Conservation (phyloP, 2,329 filamentous ascomycete genomes). For the Aspergillus viridinutans region DNA sequence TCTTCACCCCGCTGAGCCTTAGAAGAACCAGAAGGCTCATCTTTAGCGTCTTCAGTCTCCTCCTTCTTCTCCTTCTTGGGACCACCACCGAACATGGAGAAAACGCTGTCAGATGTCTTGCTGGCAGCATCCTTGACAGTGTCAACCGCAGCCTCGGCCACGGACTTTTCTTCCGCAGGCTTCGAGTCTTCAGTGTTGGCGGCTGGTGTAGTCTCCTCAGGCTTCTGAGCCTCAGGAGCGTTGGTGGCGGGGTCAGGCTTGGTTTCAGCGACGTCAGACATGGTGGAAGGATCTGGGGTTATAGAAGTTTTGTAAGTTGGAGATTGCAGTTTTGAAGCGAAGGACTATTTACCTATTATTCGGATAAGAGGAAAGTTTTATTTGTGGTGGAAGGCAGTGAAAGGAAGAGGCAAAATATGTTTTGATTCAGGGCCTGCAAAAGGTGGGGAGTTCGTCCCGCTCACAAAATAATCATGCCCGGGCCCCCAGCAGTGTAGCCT, state of each 20-base stretch:
- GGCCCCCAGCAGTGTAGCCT: constrained; percentile 11
- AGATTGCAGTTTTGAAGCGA: not conserved
- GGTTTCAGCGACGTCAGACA: constrained; percentile 42
- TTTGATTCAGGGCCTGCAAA: constrained; percentile 1
- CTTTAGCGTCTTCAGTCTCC: constrained; percentile 67
- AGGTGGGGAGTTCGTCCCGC: constrained; percentile 20
- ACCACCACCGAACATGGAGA: constrained; percentile 98
- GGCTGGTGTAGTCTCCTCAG: constrained; percentile 30
- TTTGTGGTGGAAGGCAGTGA: not conserved
- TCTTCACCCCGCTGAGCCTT: constrained; percentile 68
- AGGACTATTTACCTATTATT: not conserved
- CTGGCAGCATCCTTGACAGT: constrained; percentile 36
- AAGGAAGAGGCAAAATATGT: not conserved
- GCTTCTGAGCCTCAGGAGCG: constrained; percentile 31
- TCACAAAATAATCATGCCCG: constrained; percentile 5
- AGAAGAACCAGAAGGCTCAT: constrained; percentile 83
- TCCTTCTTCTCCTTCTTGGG: constrained; percentile 96
- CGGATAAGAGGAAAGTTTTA: not conserved
- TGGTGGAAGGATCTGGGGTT: constrained; percentile 21
- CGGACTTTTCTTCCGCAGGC: constrained; percentile 26
- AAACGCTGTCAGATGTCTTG: constrained; percentile 59
- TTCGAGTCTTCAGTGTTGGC: constrained; percentile 31
- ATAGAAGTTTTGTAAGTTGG: constrained; percentile 3
- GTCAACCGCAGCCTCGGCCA: constrained; percentile 30
- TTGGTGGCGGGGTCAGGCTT: constrained; percentile 42